Percentiles rank a stretch among this genome's conserved stretches.
phyloP scores from a whole-genome alignment of 164 flowering plant species.

The Tetracentron sinense region DNA sequence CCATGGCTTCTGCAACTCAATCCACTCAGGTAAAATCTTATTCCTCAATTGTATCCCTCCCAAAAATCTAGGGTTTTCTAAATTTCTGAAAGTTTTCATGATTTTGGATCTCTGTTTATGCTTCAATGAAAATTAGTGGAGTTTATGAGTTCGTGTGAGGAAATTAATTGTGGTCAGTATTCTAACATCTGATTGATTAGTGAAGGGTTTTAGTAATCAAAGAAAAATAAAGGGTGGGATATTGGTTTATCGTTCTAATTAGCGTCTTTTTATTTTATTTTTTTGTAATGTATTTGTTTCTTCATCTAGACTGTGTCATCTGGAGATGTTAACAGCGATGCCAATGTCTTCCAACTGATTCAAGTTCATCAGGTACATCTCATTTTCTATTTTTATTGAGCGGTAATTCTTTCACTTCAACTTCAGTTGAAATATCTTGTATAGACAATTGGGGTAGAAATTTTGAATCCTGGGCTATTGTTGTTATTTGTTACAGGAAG shows the following conservation, averaged over 20 bases:
- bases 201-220: too few species aligned
- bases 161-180: not conserved
- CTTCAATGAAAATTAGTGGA: not conserved
- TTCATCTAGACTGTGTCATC: constrained; percentile 26
- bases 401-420: too few species aligned
- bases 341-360: constrained; percentile 39
- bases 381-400: not conserved
- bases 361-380: constrained; percentile 59
- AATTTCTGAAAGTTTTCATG: not conserved
- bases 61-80: not conserved
- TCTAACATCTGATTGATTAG: too few species aligned
- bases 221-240: too few species aligned
- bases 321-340: constrained; percentile 25
- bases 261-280: too few species aligned
- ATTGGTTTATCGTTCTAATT: too few species aligned
- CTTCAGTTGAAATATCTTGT: too few species aligned
- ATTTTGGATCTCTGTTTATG: not conserved
- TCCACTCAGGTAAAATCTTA: constrained; percentile 27
- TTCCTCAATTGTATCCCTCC: too few species aligned
- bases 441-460: not conserved
- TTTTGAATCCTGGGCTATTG: not conserved
- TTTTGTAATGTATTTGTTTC: not conserved
- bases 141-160: not conserved
- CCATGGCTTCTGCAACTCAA: constrained; percentile 41
- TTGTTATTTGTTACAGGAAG: constrained; percentile 36